Conservation (phyloP, 352 stramenopile genomes). For the Phytophthora europaea region DNA sequence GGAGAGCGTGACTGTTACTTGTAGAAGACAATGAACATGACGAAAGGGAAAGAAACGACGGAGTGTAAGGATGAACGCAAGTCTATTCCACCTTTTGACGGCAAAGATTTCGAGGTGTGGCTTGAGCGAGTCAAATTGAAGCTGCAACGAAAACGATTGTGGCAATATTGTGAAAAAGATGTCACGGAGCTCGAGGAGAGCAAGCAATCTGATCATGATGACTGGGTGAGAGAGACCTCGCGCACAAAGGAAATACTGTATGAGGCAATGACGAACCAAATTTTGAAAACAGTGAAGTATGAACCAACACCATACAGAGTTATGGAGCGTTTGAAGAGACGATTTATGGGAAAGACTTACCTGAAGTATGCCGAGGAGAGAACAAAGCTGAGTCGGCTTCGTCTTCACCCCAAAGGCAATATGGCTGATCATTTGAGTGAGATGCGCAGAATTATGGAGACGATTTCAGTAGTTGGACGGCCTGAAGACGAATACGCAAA, state of each 20-base stretch:
- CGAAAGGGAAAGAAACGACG: background rate
- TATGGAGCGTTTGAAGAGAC: constrained; percentile 15
- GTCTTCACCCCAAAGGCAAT: background rate
- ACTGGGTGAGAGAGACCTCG: background rate
- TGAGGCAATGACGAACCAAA: constrained; percentile 8
- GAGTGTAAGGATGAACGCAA: background rate
- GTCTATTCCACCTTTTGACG: constrained; percentile 4
- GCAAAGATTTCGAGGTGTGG: constrained; percentile 11
- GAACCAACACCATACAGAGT: constrained; percentile 7
- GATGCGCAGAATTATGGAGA: constrained; percentile 5
- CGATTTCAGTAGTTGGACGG: background rate
- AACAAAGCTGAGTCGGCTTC: background rate
- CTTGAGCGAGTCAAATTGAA: constrained; percentile 2
- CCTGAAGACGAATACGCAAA: constrained; percentile 10
- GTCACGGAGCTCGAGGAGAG: background rate
- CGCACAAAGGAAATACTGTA: constrained; percentile 8
- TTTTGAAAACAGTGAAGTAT: constrained; percentile 17
- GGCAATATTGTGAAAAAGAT: background rate
- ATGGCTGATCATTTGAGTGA: constrained; percentile 12
- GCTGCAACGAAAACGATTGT: background rate
- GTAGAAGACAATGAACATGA: background rate
- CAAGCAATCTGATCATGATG: background rate
- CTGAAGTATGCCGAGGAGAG: constrained; percentile 4
- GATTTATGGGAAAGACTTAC: constrained; percentile 11
- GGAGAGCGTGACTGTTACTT: background rate